Base-by-base conservation (phyloP, 257 asterid genomes). In the Solanum habrochaites region DNA sequence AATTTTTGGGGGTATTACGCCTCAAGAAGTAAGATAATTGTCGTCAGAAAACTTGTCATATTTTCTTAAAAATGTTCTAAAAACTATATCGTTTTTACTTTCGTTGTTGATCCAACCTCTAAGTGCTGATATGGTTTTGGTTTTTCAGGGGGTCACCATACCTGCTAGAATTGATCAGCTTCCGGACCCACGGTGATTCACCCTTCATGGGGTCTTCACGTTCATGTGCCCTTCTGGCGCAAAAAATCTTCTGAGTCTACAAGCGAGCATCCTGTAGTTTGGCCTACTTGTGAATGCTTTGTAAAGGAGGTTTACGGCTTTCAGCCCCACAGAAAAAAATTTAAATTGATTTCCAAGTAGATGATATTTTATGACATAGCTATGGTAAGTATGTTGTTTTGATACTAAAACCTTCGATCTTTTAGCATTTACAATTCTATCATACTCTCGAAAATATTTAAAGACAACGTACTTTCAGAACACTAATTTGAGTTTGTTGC, bases 1-100 rank as follows among this genome's bases (percentile, higher is more conserved):
- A 94, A 94, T 88, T 97, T 97, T 12, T 95, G 98, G 98, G n/a
- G 98, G n/a, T n/a, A 89, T 93, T 85, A 93, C 94, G 90, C 94
- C 60, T 95, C 88, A 94, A 90, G 90, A 95, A 95, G 97, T 98
- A 7, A 23, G 7, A 71, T 39, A 73, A 71, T 8, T 35, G 47
- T 35, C 14, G 20, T 72, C 58, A 29, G 4, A 69, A 18, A 69
- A 69, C 40, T 8, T 69, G 6, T n/a, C n/a, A 6, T 14, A 2
- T 15, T 69, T 69, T n/a, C 23, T 14, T 15, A 5, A 29, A 69
- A n/a, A n/a, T 69, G 39, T 29, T 29, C 40, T 29, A 40, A 29
- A 15, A 69, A 29, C 75, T 14, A 7, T 69, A 11, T 69, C 40
- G 0, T 29, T 29, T 13, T 29, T 69, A 69, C 11, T 69, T 29